Evolutionary conservation across 176 grass and related monocot genomes (phyloP).

Genomic region (Panicum miliaceum): DNA sequence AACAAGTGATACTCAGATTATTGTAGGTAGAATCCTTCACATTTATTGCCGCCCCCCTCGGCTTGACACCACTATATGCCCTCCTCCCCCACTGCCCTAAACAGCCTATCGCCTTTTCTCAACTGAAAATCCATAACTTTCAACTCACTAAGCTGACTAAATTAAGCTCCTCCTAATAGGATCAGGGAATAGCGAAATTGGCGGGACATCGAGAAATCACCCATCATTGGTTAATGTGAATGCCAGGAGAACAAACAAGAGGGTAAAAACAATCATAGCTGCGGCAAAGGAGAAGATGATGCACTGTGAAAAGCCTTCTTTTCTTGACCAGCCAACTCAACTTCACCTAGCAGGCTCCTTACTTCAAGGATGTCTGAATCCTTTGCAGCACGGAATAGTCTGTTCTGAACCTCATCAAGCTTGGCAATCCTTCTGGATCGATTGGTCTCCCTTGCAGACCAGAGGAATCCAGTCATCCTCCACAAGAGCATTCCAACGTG

Average conservation of each 20-base stretch:
- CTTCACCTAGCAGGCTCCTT: slow-evolving; percentile 68
- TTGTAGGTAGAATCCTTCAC: background rate
- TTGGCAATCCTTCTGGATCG: slow-evolving; percentile 65
- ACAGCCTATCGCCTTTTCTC: background rate
- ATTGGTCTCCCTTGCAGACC: slow-evolving; percentile 64
- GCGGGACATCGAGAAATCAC: slow-evolving; percentile 47
- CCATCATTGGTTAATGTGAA: slow-evolving; percentile 78
- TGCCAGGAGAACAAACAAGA: slow-evolving; percentile 69
- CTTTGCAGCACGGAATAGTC: slow-evolving; percentile 69
- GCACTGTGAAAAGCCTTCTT: slow-evolving; percentile 58
- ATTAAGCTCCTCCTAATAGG: background rate
- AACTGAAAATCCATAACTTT: background rate
- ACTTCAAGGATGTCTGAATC: slow-evolving; percentile 74
- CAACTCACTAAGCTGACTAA: background rate
- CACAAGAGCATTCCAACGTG: slow-evolving; percentile 88
- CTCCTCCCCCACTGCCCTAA: background rate
- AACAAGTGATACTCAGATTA: background rate
- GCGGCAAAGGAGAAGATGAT: slow-evolving; percentile 67
- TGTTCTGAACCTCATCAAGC: slow-evolving; percentile 70
- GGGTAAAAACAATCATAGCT: slow-evolving; percentile 53
- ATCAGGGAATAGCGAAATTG: background rate
- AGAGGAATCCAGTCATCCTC: slow-evolving; percentile 86
- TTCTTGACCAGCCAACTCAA: slow-evolving; percentile 71
- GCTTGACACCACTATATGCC: background rate
- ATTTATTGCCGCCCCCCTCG: background rate